These are phyloP conservation scores for Leishmania amazonensis DNA, from an alignment of 208 protist species.

Conservation along the genomic window DNA sequence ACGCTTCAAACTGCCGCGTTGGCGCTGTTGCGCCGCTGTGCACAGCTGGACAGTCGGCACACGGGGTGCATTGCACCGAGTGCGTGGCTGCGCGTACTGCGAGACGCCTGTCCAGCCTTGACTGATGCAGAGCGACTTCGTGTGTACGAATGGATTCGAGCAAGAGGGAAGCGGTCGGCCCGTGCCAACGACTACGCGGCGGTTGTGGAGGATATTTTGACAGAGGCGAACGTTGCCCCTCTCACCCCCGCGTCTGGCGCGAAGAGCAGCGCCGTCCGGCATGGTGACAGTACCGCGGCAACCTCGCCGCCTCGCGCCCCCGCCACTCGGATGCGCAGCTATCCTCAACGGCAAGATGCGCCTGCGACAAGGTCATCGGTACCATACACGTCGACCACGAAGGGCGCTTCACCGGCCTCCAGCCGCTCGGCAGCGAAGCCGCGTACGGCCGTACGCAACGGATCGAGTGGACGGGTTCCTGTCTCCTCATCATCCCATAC, in stretches of 20 bases:
- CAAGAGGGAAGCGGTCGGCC: constrained; percentile 5
- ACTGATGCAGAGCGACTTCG: constrained; percentile 2
- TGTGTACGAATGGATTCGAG: not conserved
- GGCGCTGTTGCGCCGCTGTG: constrained; percentile 13
- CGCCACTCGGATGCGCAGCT: not conserved
- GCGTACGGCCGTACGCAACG: not conserved
- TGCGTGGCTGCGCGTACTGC: constrained; percentile 9
- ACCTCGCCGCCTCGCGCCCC: not conserved
- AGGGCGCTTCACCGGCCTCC: not conserved
- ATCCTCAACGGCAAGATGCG: not conserved
- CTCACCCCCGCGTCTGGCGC: not conserved
- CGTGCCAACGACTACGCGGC: constrained; percentile 10
- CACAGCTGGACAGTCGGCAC: not conserved
- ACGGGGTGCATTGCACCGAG: constrained; percentile 7
- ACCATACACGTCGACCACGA: not conserved
- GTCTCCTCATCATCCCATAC: not conserved
- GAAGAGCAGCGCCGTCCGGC: not conserved
- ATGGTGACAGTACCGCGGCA: not conserved
- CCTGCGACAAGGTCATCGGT: not conserved
- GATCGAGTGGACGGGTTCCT: not conserved
- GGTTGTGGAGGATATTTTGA: constrained; percentile 13
- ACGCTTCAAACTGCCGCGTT: constrained; percentile 21
- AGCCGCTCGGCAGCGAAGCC: not conserved
- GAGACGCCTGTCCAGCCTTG: constrained; percentile 2
- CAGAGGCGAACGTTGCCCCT: not conserved